Base-by-base conservation (phyloP, 1,139 yeast species). In the Keqinozyma sinolaborantium region DNA sequence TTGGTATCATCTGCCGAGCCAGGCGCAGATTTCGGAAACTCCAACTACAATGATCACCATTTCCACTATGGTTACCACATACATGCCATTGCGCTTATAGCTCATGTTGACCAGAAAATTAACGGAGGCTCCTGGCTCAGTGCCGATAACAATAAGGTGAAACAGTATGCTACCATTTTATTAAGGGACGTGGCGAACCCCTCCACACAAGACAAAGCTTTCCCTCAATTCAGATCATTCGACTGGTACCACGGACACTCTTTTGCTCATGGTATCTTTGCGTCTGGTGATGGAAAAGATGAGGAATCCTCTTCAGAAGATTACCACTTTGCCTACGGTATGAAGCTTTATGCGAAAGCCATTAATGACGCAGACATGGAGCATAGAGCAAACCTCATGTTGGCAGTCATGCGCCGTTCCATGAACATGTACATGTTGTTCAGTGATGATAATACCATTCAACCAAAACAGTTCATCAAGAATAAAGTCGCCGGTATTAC, bases 61-160 rank as follows among this genome's bases (percentile, higher is more conserved):
- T 81, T 80, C 72, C 87, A 82, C 48, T 81, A 78, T 49, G 86
- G 87, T 11, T 83, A 83, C 45, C 87, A 80, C 47, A 70, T 83
- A 25, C 83, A 82, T 49, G 84, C 92, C 0, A 78, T 83, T 31
- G 84, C 90, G 0, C 56, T 83, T 12, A 58, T 79, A 8, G 80
- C 77, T 1, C 55, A 70, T 33, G 75, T 79, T 16, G 92, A 83
- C 45, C 40, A 44, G 9, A 31, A 44, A 10, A 47, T 45, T 26
- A 43, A 42, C 25, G 40, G 30, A 4, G 50, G 51, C 1, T 36
- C 45, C 5, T 63, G 70, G 67, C 47, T 65, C 13, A 36, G 41
- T 20, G 46, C 38, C 2, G 59, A 65, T 25, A 45, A 58, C 30
- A 42, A 48, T 7, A 34, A 52, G 21, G 67, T 62, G 1, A 37